These are phyloP conservation scores for Chrysoporthe austroafricana DNA, from an alignment of 2,329 filamentous ascomycete species.

Conservation along the genomic window DNA sequence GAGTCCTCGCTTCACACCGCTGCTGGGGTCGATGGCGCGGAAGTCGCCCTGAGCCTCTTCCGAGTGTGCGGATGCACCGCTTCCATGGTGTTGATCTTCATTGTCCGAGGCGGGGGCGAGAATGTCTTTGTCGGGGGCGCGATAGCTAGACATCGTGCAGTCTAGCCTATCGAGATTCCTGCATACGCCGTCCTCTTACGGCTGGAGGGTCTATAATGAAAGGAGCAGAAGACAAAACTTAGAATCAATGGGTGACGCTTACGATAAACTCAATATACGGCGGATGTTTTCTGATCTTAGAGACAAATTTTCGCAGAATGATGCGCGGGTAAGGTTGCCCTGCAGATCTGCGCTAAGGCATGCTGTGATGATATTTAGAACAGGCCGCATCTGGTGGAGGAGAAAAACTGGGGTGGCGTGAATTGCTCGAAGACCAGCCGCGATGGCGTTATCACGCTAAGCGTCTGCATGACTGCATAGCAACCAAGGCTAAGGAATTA, in stretches of 20 bases:
- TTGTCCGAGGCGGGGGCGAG: conserved; percentile 10
- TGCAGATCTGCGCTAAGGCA: not conserved
- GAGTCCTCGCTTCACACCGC: conserved; percentile 69
- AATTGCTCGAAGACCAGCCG: conserved; percentile 13
- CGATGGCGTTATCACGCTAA: conserved; percentile 27
- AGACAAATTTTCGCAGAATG: not conserved
- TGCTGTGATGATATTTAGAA: not conserved
- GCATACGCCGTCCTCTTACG: not conserved
- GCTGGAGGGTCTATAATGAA: not conserved
- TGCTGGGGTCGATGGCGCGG: conserved; percentile 59
- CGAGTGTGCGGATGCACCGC: conserved; percentile 24
- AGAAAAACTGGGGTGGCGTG: conserved; percentile 5
- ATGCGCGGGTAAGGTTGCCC: not conserved
- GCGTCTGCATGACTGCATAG: not conserved
- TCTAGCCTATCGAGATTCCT: not conserved
- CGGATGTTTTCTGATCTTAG: not conserved
- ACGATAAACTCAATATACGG: too few species aligned
- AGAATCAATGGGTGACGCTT: not conserved
- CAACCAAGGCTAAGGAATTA: too few species aligned
- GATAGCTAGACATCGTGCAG: conserved; percentile 16
- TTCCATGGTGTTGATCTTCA: conserved; percentile 9
- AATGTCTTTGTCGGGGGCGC: conserved; percentile 16
- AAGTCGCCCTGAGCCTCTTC: conserved; percentile 49
- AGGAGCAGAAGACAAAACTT: not conserved
- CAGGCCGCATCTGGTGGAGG: not conserved